phyloP scores from a whole-genome alignment of 164 flowering plant genomes.

The Aristolochia contorta region DNA sequence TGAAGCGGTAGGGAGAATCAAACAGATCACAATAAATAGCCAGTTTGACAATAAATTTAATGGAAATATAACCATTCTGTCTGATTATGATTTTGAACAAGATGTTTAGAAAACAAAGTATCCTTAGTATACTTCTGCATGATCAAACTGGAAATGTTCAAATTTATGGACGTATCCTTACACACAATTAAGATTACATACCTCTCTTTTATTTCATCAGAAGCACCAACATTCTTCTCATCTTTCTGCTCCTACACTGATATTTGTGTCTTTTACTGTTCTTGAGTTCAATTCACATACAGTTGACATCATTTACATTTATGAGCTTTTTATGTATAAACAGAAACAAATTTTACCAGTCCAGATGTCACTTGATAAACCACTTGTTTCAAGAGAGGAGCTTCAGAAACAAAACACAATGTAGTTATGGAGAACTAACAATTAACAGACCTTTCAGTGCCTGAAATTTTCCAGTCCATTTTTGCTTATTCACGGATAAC shows the following conservation, averaged over 20 bases:
- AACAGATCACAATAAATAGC: neutral
- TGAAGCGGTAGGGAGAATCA: neutral
- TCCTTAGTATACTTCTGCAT: neutral
- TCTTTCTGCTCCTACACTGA: conserved; percentile 39
- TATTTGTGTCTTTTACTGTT: conserved; percentile 38
- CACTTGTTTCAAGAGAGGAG: neutral
- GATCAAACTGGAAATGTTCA: neutral
- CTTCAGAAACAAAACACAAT: neutral
- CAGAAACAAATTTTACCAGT: neutral
- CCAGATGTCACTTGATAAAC: neutral
- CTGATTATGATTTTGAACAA: neutral
- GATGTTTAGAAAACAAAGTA: neutral
- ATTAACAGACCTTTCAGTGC: conserved; percentile 53
- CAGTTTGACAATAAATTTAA: too few species aligned
- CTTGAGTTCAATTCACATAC: conserved; percentile 59
- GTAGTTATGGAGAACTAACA: neutral
- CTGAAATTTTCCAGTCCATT: conserved; percentile 47
- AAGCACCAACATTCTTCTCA: conserved; percentile 33
- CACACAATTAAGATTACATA: conserved; percentile 53
- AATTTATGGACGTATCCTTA: conserved; percentile 22
- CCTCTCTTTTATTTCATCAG: conserved; percentile 79
- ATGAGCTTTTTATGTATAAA: neutral
- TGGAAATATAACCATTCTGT: neutral
- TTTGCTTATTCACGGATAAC: conserved; percentile 49
- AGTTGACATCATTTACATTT: conserved; percentile 3